Percentiles rank a stretch among this genome's conserved stretches.
Evolutionary conservation across 1,284 basidiomycete genomes (phyloP).

Genomic region (Fistulinella cinereoalba): DNA sequence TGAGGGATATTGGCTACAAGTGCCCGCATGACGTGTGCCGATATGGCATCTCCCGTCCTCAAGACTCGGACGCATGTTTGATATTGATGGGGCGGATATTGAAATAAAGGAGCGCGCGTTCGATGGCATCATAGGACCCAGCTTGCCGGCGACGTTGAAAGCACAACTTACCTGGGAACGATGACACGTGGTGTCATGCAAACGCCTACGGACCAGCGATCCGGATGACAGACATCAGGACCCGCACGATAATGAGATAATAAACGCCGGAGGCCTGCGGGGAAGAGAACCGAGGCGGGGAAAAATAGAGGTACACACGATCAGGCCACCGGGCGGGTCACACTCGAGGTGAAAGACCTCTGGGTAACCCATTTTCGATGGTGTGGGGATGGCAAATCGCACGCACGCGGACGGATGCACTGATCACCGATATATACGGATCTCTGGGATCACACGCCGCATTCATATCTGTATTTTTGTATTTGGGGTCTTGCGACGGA

Average conservation of each 20-base stretch:
- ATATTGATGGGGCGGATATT: not conserved
- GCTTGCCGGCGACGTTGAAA: slow-evolving; percentile 1
- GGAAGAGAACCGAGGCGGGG: no score
- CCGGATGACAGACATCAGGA: no score
- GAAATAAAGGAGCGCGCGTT: not conserved
- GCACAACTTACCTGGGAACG: no score
- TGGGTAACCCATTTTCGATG: not conserved
- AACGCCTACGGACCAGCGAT: no score
- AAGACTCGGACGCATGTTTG: not conserved
- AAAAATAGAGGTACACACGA: no score
- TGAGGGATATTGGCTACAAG: slow-evolving; percentile 27
- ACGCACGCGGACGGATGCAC: not conserved
- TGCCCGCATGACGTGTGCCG: slow-evolving; percentile 14
- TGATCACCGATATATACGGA: not conserved
- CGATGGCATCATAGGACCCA: not conserved
- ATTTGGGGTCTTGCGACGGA: not conserved
- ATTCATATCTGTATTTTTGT: not conserved
- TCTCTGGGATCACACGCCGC: no score
- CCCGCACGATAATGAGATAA: no score
- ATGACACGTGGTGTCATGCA: no score
- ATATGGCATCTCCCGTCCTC: not conserved
- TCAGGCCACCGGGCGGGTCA: not conserved
- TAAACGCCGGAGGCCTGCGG: no score
- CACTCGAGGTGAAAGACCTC: not conserved
- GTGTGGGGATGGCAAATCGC: not conserved